Percentiles rank a stretch among this genome's conserved stretches.
Conservation (phyloP, 345 rosid genomes). For the Eucalyptus curtisii region DNA sequence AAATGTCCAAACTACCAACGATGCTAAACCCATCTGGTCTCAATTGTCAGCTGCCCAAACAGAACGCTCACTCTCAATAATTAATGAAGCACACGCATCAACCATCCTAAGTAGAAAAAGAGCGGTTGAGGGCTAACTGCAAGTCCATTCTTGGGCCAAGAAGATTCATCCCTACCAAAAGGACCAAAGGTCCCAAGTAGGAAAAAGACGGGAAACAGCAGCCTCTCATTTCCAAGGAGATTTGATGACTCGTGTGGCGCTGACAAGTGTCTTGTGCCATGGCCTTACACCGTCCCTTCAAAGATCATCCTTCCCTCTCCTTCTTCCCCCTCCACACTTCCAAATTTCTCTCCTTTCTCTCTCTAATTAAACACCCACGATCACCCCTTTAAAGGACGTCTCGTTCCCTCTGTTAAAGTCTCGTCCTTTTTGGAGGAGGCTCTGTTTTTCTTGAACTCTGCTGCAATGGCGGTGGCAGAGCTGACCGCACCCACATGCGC, state of each 20-base stretch:
- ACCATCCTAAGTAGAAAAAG: background rate
- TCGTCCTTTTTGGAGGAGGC: background rate
- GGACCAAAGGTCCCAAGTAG: background rate
- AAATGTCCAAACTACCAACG: background rate
- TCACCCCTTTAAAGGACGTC: background rate
- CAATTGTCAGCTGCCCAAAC: background rate
- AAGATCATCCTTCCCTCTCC: background rate
- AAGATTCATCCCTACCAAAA: background rate
- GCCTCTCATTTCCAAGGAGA: background rate
- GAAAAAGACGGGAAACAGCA: background rate
- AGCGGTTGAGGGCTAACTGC: background rate
- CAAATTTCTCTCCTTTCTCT: background rate
- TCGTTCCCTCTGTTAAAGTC: background rate
- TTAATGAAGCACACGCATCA: background rate
- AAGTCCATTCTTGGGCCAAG: background rate
- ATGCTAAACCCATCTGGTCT: background rate
- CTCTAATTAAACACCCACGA: background rate
- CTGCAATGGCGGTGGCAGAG: constrained; percentile 67
- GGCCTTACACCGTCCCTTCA: background rate
- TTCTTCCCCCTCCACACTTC: background rate
- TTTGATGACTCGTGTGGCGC: background rate
- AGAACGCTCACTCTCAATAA: background rate
- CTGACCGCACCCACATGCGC: constrained; percentile 32
- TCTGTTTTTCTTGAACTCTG: background rate
- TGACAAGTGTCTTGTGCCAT: background rate